Evolutionary conservation across 768 basidiomycete genomes (phyloP), one percentile per base, ranked within the genome.

Genomic region (Rhodotorula graminis): DNA sequence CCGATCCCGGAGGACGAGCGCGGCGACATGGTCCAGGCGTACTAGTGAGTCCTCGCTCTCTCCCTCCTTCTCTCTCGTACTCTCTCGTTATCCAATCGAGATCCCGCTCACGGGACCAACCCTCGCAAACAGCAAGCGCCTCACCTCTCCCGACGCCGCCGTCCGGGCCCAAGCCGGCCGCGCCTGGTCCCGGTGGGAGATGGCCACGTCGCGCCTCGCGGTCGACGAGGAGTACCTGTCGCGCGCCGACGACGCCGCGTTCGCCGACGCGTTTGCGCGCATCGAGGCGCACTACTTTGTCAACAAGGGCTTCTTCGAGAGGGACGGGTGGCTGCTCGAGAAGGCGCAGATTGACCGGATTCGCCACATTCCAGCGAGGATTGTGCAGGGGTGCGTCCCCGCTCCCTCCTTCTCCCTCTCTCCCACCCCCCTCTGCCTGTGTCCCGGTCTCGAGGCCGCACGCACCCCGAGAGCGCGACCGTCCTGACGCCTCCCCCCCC

Each of bases 1-100:
- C 88, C 87, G 2, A 92, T 96, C 66, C 90, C 93, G 5, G 89
- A 90, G 78, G 80, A 84, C 10, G 88, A 95, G 80, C 86, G 89
- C n/a, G 80, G 84, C 46, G 91, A 95, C 78, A 84, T 96, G 83
- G 84, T 96, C 57, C 80, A 84, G 16, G 94, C 94, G 0, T 97
- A 96, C 80, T 89, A 93, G 65, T 72, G 8, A 19, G 74, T 58
- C 29, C 12, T 29, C 77, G 84, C 85, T 9, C 89, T 88, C 65
- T 85, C 95, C 59, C 88, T 88, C 77, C 87, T 90, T 12, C 19
- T 15, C 47, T 82, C 83, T 2, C 89, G 94, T n/a, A n/a, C n/a
- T n/a, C n/a, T n/a, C n/a, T n/a, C n/a, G n/a, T n/a, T n/a, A n/a
- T n/a, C n/a, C n/a, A n/a, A n/a, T n/a, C n/a, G n/a, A n/a, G n/a